A percentile compares a stretch with the other conserved stretches of the same genome.
Evolutionary conservation across 2,329 filamentous ascomycete genomes (phyloP).

Genomic region (Ophiostoma triangulosporum): DNA sequence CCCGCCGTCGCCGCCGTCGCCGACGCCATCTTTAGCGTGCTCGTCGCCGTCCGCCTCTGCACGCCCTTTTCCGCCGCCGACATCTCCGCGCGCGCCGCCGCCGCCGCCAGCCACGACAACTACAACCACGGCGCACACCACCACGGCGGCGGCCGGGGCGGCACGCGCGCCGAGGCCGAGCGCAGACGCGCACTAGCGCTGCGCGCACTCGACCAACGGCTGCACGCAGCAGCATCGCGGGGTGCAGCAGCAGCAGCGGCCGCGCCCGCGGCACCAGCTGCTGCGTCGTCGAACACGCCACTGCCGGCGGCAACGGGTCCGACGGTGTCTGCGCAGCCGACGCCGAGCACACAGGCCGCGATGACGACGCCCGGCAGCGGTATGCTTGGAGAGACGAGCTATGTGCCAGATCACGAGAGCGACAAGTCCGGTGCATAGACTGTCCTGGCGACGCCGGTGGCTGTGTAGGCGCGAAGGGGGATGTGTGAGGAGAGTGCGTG

Average conservation of each 20-base stretch:
- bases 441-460: neutral
- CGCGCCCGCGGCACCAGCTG: neutral
- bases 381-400: conserved; percentile 57
- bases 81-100: conserved; percentile 37
- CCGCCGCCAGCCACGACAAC: conserved; percentile 53
- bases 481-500: neutral
- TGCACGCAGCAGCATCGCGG: conserved; percentile 38
- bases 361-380: conserved; percentile 37
- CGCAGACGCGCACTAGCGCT: conserved; percentile 76
- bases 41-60: conserved; percentile 67
- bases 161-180: conserved; percentile 81
- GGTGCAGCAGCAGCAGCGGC: neutral
- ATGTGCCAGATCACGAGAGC: conserved; percentile 49
- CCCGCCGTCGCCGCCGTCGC: conserved; percentile 62
- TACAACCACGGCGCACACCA: conserved; percentile 38
- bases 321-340: conserved; percentile 43
- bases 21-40: conserved; percentile 57
- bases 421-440: conserved; percentile 17
- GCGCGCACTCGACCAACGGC: conserved; percentile 79
- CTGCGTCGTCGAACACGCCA: conserved; percentile 20
- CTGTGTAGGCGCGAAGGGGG: neutral
- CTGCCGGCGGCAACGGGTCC: conserved; percentile 33
- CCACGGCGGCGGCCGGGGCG: conserved; percentile 28
- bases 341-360: conserved; percentile 39
- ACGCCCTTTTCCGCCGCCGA: conserved; percentile 76